Percentiles rank a stretch among this genome's conserved stretches.
These are phyloP conservation scores for Mycena citricolor DNA, from an alignment of 1,284 basidiomycete genomes.

Conservation along the genomic window DNA sequence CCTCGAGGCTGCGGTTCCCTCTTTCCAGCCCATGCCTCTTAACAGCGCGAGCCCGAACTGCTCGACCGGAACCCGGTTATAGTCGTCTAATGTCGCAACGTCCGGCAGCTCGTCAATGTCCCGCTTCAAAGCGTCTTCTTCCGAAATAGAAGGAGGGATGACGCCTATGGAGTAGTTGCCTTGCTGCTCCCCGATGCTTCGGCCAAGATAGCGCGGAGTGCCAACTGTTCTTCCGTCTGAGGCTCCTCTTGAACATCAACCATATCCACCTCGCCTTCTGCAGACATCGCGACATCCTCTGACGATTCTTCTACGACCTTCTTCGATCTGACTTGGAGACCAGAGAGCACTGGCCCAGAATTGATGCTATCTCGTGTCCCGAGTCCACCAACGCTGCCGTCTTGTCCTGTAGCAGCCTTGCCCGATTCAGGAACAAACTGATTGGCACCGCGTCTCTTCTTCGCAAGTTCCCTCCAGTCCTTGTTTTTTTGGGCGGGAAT, in stretches of 20 bases:
- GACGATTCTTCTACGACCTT: conserved; percentile 32
- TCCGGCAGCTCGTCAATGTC: conserved; percentile 81
- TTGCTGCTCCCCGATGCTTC: conserved; percentile 42
- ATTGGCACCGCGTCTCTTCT: conserved; percentile 46
- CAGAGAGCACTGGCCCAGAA: conserved; percentile 62
- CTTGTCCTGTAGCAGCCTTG: conserved; percentile 60
- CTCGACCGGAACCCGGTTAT: conserved; percentile 86
- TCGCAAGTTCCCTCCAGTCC: conserved; percentile 83
- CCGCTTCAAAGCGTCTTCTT: conserved; percentile 78
- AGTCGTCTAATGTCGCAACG: conserved; percentile 79
- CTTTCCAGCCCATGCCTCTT: conserved; percentile 96
- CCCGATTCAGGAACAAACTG: conserved; percentile 71
- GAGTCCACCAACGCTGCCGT: conserved; percentile 78
- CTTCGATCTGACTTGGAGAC: conserved; percentile 49
- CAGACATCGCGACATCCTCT: conserved; percentile 21
- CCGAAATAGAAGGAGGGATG: conserved; percentile 58
- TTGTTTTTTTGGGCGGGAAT: conserved; percentile 83
- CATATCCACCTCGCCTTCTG: conserved; percentile 26
- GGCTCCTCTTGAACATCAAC: conserved; percentile 35
- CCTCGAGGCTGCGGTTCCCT: conserved; percentile 70
- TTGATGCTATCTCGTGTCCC: conserved; percentile 71
- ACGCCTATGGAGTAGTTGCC: conserved; percentile 52
- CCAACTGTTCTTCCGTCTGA: conserved; percentile 70
- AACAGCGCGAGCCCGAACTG: conserved; percentile 93
- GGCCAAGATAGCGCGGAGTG: conserved; percentile 71